Evolutionary conservation across 192 early-diverging fungal species (phyloP), one percentile per base, ranked within the genome.

Genomic region (Polychytrium aggregatum): DNA sequence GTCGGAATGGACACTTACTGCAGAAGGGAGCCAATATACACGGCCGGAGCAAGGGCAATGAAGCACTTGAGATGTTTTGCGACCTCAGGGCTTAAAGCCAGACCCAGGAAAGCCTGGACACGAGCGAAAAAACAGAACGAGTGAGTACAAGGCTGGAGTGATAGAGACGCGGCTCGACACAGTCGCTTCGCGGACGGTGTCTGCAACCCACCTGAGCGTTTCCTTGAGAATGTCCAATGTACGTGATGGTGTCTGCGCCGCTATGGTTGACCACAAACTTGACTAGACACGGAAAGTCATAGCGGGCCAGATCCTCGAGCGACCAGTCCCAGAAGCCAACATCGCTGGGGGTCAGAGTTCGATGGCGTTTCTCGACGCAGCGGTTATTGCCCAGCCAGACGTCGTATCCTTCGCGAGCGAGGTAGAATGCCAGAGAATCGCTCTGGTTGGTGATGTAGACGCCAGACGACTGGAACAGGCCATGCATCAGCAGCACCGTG

Each of bases 171-270:
- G 24, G 0, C 7, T 7, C 44, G 10, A 38, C 11, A 34, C 5
- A 45, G n/a, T 37, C 17, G 27, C 10, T 10, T 17, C 10, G 9
- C 11, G 17, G 10, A 20, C 27, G 9, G 29, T 20, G 16, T 9
- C 18, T 25, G 8, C 11, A 37, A 30, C 27, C 7, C 26, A 60
- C 52, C 48, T 63, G 62, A 5, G 63, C 57, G 43, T 65, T 65
- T 20, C 63, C 63, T 34, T 65, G 63, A 11, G 63, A 65, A 30
- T 65, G 63, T 3, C 63, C 63, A 51, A 65, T 44, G 33, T 37
- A 62, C 16, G 34, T 46, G 29, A 65, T 53, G 25, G 56, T 52
- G 1, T 60, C 43, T 34, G 26, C 45, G 1, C 47, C 39, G 20
- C 46, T 59, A 2, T 46, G 25, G n/a, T 39, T 17, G 4, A 37